Evolutionary conservation across 2,329 filamentous ascomycete genomes (phyloP).

Genomic region (Beauveria sp.): DNA sequence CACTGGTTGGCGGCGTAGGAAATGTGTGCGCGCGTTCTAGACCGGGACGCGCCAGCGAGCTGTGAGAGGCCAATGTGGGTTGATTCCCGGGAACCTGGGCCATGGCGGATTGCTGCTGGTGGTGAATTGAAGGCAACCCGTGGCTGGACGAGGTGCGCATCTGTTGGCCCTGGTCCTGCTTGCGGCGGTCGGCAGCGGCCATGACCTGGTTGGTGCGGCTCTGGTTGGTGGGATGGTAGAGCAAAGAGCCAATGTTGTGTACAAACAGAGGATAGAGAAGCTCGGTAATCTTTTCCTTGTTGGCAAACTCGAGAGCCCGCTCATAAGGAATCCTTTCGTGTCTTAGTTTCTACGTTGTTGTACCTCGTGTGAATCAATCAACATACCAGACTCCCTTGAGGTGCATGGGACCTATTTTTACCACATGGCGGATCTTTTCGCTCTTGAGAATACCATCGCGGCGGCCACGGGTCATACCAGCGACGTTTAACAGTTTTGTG

Average conservation of each 20-base stretch:
- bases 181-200: conserved; percentile 72
- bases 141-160: conserved; percentile 50
- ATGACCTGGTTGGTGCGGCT: conserved; percentile 77
- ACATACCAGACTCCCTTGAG: conserved; percentile 92
- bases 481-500: conserved; percentile 92
- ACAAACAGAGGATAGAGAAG: conserved; percentile 92
- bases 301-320: conserved; percentile 93
- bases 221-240: conserved; percentile 90
- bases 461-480: conserved; percentile 93
- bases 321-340: conserved; percentile 85
- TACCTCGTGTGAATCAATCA: conserved; percentile 14
- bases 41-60: conserved; percentile 63
- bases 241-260: conserved; percentile 86
- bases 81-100: conserved; percentile 53
- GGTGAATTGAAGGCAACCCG: conserved; percentile 61
- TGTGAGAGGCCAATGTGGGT: conserved; percentile 55
- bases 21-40: conserved; percentile 87
- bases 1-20: conserved; percentile 85
- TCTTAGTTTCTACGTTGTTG: conserved; percentile 18
- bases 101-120: conserved; percentile 48
- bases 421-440: conserved; percentile 92
- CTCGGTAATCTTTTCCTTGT: conserved; percentile 99
- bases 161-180: conserved; percentile 57
- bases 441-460: conserved; percentile 96
- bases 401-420: conserved; percentile 99